Percentiles rank a stretch among this genome's conserved stretches.
phyloP scores from a whole-genome alignment of 257 asterid species.

The Solanum acaule region DNA sequence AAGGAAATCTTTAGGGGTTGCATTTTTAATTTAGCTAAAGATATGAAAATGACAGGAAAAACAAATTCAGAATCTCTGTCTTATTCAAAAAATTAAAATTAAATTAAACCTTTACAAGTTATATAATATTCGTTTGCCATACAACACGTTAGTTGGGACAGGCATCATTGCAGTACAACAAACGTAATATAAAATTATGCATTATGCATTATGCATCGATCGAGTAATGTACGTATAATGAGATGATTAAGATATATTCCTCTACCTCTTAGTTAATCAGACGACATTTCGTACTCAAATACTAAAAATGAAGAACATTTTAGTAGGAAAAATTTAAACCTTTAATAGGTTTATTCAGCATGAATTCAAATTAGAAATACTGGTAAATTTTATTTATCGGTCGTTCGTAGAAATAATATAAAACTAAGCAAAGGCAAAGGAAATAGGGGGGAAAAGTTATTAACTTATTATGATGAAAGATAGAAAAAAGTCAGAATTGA shows the following conservation, averaged over 20 bases:
- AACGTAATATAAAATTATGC: not conserved
- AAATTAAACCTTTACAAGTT: not conserved
- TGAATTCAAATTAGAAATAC: not conserved
- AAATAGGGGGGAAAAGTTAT: too few relatives aligned
- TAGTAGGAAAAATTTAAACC: not conserved
- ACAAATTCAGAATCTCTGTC: too few relatives aligned
- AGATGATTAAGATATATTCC: not conserved
- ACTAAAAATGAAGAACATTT: not conserved
- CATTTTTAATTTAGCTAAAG: too few relatives aligned
- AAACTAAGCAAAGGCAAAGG: not conserved
- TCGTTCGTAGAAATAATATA: not conserved
- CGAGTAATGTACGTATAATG: not conserved
- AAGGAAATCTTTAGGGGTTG: too few relatives aligned
- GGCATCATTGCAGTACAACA: not conserved
- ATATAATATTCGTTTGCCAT: not conserved
- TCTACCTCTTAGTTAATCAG: not conserved
- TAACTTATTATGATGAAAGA: not conserved
- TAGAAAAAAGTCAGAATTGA: not conserved
- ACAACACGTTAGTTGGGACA: not conserved
- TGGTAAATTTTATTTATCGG: fast-evolving
- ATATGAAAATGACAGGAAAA: too few relatives aligned
- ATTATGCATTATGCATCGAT: not conserved
- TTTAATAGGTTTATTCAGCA: not conserved
- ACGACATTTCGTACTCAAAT: not conserved
- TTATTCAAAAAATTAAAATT: too few relatives aligned